Base-by-base conservation (phyloP, 1,284 basidiomycete genomes). In the Malassezia japonica region DNA sequence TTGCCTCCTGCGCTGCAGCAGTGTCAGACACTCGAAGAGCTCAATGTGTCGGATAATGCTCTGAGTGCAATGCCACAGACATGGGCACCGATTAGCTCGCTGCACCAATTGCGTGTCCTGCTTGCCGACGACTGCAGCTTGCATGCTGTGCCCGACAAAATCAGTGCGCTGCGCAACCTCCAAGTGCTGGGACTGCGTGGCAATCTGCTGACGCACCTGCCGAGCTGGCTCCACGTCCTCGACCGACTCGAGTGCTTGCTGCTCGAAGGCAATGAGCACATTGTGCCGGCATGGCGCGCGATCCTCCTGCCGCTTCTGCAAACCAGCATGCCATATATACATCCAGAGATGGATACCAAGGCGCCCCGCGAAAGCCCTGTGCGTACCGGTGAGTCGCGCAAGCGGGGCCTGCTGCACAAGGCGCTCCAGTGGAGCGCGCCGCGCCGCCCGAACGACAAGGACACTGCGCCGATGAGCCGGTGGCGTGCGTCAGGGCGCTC, bases 41-140 rank as follows among this genome's bases (percentile, higher is more conserved):
- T 98, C 47, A 94, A 96, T 71, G 79, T 98, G 46, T 87, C 87
- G 12, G 83, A 82, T 48, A 98, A 98, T 73, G 85, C 86, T 1
- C 78, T 96, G 37, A 82, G 56, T 3, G 46, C 56, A 6, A 50
- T 85, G 40, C 82, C 82, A 16, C 78, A 95, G 24, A n/a, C n/a
- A n/a, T 90, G 91, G 8, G 77, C 82, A 24, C 90, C 89, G 74
- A 77, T 95, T 33, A 80, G 83, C 27, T 79, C 84, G 55, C 78
- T 96, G 23, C 75, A 76, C 6, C 82, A 82, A 55, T 80, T 98
- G 44, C 83, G 86, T 35, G 84, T 96, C 55, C 78, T 98, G 62
- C 85, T 88, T 45, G 86, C 87, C 24, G 92, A 98, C 75, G 81
- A 82, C 3, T 92, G 87, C 58, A 84, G 84, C 8, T 80, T 95